phyloP scores from a whole-genome alignment of 805 yeast genomes.

The Candida ovalis region DNA sequence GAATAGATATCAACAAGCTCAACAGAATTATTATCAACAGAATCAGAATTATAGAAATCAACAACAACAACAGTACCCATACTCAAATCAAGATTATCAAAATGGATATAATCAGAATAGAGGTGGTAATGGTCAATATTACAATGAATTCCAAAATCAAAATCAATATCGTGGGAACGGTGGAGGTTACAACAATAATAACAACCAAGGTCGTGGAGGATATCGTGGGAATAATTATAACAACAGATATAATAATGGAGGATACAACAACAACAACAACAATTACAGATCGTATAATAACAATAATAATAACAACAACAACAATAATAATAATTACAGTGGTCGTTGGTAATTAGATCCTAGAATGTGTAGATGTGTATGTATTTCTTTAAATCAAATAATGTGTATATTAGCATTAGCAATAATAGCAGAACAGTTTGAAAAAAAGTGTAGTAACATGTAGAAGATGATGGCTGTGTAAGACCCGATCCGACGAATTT shows the following conservation, averaged over 20 bases:
- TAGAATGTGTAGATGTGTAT: background rate
- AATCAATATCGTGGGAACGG: slow-evolving; percentile 6
- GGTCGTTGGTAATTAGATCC: background rate
- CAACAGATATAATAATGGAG: slow-evolving; percentile 16
- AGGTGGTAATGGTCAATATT: slow-evolving; percentile 9
- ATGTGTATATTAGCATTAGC: too few species aligned
- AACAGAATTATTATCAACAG: slow-evolving; percentile 9
- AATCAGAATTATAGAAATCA: slow-evolving; percentile 13
- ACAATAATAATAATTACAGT: slow-evolving; percentile 4
- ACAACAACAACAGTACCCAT: slow-evolving; percentile 9
- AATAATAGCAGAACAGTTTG: too few species aligned
- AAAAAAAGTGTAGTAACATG: too few species aligned
- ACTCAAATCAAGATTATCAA: slow-evolving; percentile 5
- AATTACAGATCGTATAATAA: slow-evolving; percentile 9
- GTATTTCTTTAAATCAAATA: too few species aligned
- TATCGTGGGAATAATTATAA: slow-evolving; percentile 17
- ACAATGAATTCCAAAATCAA: slow-evolving; percentile 16
- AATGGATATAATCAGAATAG: slow-evolving; percentile 8
- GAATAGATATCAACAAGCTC: slow-evolving; percentile 21
- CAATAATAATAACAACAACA: slow-evolving; percentile 4
- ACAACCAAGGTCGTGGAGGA: slow-evolving; percentile 7
- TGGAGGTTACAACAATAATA: background rate
- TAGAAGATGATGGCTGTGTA: too few species aligned
- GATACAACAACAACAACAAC: slow-evolving; percentile 7
- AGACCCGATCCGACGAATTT: background rate